These are phyloP conservation scores for Leccinum disarticulatum DNA, from an alignment of 768 basidiomycete species.

Conservation along the genomic window DNA sequence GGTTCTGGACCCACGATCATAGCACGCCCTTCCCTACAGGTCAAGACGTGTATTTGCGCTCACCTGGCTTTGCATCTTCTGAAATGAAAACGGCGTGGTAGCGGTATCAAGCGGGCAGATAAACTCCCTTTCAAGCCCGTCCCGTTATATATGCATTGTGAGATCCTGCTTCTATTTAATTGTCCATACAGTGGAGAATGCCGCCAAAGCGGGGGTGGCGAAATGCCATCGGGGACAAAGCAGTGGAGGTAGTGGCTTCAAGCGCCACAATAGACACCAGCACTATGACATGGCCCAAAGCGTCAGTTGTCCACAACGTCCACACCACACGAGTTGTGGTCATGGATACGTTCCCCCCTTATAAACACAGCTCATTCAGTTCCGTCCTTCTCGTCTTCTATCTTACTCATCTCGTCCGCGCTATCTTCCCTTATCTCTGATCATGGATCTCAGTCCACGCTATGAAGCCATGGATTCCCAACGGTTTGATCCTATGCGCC, in stretches of 20 bases:
- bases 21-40: constrained; percentile 26
- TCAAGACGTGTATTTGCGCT: constrained; percentile 10
- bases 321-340: constrained; percentile 26
- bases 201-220: constrained; percentile 22
- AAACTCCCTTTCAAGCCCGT: constrained; percentile 8
- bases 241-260: constrained; percentile 12
- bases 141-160: constrained; percentile 17
- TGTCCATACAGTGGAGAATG: constrained; percentile 5
- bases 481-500: constrained; percentile 33
- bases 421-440: constrained; percentile 32
- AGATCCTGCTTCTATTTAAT: constrained; percentile 6
- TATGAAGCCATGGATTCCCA: constrained; percentile 32
- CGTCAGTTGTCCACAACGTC: constrained; percentile 20
- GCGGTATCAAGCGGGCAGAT: constrained; percentile 14
- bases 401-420: constrained; percentile 22
- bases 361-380: constrained; percentile 27
- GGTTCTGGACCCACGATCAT: constrained; percentile 22
- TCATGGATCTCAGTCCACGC: constrained; percentile 27
- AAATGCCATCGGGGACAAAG: constrained; percentile 21
- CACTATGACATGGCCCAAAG: constrained; percentile 24
- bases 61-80: constrained; percentile 22
- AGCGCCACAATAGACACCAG: constrained; percentile 11
- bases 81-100: constrained; percentile 28
- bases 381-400: constrained; percentile 32
- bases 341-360: constrained; percentile 24